Conservation (phyloP, 768 basidiomycete genomes). For the Galerina marginata region DNA sequence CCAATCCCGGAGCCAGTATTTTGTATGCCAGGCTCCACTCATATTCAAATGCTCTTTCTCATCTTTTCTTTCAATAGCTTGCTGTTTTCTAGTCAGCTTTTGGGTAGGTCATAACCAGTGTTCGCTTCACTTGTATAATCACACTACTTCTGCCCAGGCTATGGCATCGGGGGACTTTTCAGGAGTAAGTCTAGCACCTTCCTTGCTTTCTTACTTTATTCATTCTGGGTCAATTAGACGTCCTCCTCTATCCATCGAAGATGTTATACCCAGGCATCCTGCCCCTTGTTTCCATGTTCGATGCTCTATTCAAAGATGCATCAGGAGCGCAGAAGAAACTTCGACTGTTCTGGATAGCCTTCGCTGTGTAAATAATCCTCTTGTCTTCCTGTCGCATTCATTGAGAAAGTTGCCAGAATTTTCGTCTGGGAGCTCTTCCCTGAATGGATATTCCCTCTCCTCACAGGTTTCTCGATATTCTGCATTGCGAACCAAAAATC, state of each 20-base stretch:
- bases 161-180: conserved; percentile 60
- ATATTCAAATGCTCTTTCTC: background rate
- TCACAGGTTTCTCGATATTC: conserved; percentile 61
- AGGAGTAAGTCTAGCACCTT: conserved; percentile 39
- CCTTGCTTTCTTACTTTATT: background rate
- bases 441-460: conserved; percentile 64
- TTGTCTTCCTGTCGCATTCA: background rate
- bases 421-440: conserved; percentile 57
- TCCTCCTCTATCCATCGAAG: conserved; percentile 57
- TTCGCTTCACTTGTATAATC: too few relatives aligned
- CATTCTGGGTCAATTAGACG: conserved; percentile 27
- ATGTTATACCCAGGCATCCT: conserved; percentile 56
- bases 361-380: conserved; percentile 35
- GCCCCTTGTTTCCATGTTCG: conserved; percentile 54
- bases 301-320: conserved; percentile 51
- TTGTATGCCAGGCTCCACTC: conserved; percentile 32
- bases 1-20: conserved; percentile 50
- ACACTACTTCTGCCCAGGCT: conserved; percentile 36
- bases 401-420: conserved; percentile 35
- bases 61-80: conserved; percentile 24
- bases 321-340: conserved; percentile 45
- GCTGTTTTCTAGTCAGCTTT: conserved; percentile 41
- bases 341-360: conserved; percentile 55
- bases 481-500: conserved; percentile 58
- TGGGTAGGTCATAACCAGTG: conserved; percentile 22